Conservation (phyloP, 192 early-diverging fungal genomes). For the Entophlyctis helioformis region DNA sequence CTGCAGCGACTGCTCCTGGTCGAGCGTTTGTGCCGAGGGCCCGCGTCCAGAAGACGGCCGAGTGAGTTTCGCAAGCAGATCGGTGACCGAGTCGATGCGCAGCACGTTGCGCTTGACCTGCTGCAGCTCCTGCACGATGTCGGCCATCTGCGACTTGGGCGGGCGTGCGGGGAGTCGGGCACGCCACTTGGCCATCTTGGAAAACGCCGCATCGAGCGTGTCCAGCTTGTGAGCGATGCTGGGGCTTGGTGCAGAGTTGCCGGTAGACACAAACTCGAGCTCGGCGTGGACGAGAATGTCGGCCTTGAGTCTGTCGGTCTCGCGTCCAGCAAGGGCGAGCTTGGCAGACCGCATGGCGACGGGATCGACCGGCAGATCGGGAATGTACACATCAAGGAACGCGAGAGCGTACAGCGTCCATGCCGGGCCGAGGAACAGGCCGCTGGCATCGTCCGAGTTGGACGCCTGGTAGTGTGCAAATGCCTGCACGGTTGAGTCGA, state of each 20-base stretch:
- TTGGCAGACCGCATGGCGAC: constrained; percentile 58
- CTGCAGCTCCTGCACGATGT: neutral
- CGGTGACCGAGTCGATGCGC: constrained; percentile 20
- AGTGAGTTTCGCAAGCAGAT: constrained; percentile 35
- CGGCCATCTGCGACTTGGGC: too few species aligned
- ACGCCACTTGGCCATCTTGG: too few species aligned
- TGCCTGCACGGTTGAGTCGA: too few species aligned
- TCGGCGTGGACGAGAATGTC: constrained; percentile 46
- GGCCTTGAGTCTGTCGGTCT: constrained; percentile 27
- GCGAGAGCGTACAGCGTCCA: constrained; percentile 45
- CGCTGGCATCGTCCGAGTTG: too few species aligned
- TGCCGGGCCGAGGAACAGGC: constrained; percentile 31
- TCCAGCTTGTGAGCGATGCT: too few species aligned
- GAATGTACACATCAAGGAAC: constrained; percentile 61
- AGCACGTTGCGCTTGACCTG: constrained; percentile 41
- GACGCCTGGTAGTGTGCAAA: too few species aligned
- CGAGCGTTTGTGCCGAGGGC: too few species aligned
- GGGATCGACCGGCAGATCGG: constrained; percentile 73
- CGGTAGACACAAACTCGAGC: constrained; percentile 12
- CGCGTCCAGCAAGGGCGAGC: constrained; percentile 47
- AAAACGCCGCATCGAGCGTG: too few species aligned
- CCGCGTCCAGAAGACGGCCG: too few species aligned
- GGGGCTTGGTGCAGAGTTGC: too few species aligned
- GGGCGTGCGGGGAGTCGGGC: too few species aligned
- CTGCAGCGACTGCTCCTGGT: constrained; percentile 57